Base-by-base conservation (phyloP, 805 yeast species). In the Wickerhamiella siamensis region DNA sequence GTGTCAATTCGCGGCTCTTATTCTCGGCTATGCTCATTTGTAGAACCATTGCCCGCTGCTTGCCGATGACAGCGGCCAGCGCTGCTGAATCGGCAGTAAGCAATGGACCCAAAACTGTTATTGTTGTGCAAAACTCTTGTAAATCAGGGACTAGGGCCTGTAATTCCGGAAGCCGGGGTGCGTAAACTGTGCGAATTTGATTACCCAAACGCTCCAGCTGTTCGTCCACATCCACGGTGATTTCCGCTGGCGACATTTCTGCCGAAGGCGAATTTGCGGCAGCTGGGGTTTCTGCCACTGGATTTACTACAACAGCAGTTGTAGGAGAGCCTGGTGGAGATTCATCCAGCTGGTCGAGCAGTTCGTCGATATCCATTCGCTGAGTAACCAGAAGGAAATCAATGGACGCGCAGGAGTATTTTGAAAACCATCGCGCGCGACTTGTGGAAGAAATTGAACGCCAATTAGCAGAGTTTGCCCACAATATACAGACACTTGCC, bases 1-100 rank as follows among this genome's bases (percentile, higher is more conserved):
- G 56, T 1, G 59, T 40, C 17, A 70, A 48, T 0, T 54, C 47
- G 1, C 44, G 44, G 4, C 64, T 61, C 34, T 61, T 60, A 4
- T 67, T 61, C 29, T 75, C 74, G 29, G 74, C 71, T 19, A 80
- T 75, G 0, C 93, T 72, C 79, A 87, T 82, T 1, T 79, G 72
- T 5, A 86, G 59, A 3, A 83, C 79, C 51, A 86, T 65, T 0
- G 77, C 61, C 49, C 80, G 80, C 38, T 84, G 93, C 42, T 71
- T 72, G 3, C 75, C 61, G 6, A 83, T 54, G 8, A 71, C 54
- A 33, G 68, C 68, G 17, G 21, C 32, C 20, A 44, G 24, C 2
- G 36, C 37, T 3, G 15, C 17, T 19, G 26, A 20, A 16, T 14
- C 31, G 17, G 0, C 27, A 5, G 21, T 36, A 18, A 4, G 45